Percentiles rank a stretch among this genome's conserved stretches.
Evolutionary conservation across 257 asterid genomes (phyloP).

Genomic region (Nicotiana tabacum): DNA sequence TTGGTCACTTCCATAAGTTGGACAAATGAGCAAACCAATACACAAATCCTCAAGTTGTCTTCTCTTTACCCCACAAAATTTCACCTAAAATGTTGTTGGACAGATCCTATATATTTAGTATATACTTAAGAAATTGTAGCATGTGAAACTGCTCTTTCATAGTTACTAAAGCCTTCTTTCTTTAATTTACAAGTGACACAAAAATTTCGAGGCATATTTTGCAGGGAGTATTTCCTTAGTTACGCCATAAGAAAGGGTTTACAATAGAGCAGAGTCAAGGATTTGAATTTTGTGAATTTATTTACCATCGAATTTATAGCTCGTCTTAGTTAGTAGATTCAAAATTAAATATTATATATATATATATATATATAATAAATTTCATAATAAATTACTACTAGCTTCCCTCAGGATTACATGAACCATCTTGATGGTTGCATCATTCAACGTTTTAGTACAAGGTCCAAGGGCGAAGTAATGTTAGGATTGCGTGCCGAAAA

Average conservation of each 20-base stretch:
- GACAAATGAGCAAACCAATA: background rate
- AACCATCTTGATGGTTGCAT: no score
- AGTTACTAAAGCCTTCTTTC: background rate
- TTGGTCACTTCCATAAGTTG: no score
- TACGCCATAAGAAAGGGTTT: no score
- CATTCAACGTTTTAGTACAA: background rate
- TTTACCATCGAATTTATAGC: no score
- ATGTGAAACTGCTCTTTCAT: background rate
- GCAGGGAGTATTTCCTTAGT: no score
- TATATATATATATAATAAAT: no score
- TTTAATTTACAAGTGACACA: background rate
- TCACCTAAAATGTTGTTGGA: background rate
- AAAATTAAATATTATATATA: no score
- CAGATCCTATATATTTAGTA: background rate
- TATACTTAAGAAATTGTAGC: background rate
- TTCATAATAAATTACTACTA: no score
- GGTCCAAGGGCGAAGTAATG: background rate
- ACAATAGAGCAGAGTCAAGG: no score
- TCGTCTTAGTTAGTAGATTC: no score
- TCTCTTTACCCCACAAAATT: background rate
- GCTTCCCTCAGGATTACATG: no score
- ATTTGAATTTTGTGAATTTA: no score
- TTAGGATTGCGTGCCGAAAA: background rate
- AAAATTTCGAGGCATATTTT: background rate
- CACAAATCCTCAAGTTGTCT: background rate